A percentile compares a stretch with the other conserved stretches of the same genome.
phyloP scores from a whole-genome alignment of 352 stramenopile species.

The Pythium grandisporangium region DNA sequence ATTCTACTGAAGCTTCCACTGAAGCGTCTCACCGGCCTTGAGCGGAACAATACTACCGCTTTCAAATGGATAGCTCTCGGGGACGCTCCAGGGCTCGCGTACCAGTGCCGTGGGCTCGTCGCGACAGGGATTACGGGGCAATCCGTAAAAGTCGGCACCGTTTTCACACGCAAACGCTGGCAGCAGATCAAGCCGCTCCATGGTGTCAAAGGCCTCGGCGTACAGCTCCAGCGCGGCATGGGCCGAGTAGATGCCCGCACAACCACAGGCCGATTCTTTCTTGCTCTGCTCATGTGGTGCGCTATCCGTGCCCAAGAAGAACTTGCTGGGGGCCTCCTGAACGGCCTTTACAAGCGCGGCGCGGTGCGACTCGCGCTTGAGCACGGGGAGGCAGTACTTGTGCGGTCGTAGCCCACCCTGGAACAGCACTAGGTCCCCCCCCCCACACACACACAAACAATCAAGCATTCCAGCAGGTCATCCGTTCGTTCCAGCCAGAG shows the following conservation, averaged over 20 bases:
- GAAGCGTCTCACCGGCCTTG: slow-evolving; percentile 87
- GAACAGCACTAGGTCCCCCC: slow-evolving; percentile 45
- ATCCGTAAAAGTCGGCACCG: slow-evolving; percentile 95
- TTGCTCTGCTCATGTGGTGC: slow-evolving; percentile 89
- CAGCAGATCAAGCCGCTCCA: slow-evolving; percentile 89
- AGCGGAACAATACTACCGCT: slow-evolving; percentile 84
- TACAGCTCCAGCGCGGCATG: slow-evolving; percentile 97
- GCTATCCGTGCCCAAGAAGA: slow-evolving; percentile 98
- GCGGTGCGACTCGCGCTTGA: slow-evolving; percentile 94
- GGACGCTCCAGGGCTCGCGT: slow-evolving; percentile 88
- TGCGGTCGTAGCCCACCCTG: slow-evolving; percentile 95
- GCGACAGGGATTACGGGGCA: slow-evolving; percentile 88
- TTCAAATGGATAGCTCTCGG: slow-evolving; percentile 88
- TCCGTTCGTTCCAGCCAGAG: too few relatives aligned
- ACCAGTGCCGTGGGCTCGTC: slow-evolving; percentile 77
- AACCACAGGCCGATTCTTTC: slow-evolving; percentile 91
- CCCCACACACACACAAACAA: not conserved
- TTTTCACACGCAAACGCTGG: slow-evolving; percentile 93
- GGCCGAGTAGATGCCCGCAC: slow-evolving; percentile 96
- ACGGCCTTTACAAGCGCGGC: slow-evolving; percentile 87
- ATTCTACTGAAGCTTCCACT: slow-evolving; percentile 86
- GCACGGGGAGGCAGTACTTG: slow-evolving; percentile 99
- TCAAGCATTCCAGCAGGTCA: too few relatives aligned
- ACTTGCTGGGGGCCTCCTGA: slow-evolving; percentile 91
- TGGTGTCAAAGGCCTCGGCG: slow-evolving; percentile 94